Evolutionary conservation across 1,284 basidiomycete genomes (phyloP).

Genomic region (Coniophora puteana): DNA sequence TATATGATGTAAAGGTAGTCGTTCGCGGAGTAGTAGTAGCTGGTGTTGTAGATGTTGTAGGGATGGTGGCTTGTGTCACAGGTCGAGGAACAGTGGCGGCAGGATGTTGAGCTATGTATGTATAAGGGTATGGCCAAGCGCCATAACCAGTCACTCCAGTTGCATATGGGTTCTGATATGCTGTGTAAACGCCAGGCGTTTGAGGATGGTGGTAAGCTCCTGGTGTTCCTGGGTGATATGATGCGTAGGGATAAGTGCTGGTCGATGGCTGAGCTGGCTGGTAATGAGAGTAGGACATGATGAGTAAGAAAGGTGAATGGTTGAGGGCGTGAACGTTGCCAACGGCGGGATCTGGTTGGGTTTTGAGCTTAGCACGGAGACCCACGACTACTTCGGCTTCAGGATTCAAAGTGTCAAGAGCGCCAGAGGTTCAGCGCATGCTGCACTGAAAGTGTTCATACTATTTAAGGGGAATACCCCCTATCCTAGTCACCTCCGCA

Average conservation of each 20-base stretch:
- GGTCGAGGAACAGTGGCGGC: constrained; percentile 27
- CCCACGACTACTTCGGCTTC: too few relatives aligned
- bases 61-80: constrained; percentile 31
- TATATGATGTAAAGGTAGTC: constrained; percentile 48
- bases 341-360: too few relatives aligned
- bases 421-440: too few relatives aligned
- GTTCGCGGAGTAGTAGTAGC: constrained; percentile 18
- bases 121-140: constrained; percentile 55
- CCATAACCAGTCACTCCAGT: constrained; percentile 49
- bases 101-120: constrained; percentile 46
- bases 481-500: too few relatives aligned
- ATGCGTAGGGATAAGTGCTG: constrained; percentile 50
- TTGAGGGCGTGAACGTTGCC: too few relatives aligned
- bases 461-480: too few relatives aligned
- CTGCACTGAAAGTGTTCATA: too few relatives aligned
- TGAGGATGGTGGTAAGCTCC: constrained; percentile 27
- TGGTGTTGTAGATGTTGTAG: constrained; percentile 19
- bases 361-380: too few relatives aligned
- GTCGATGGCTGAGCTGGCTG: constrained; percentile 30
- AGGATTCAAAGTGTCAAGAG: too few relatives aligned
- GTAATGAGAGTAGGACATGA: constrained; percentile 33
- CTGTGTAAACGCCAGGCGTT: constrained; percentile 36
- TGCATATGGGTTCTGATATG: constrained; percentile 41
- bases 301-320: not conserved
- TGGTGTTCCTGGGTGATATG: constrained; percentile 39